A percentile compares a stretch with the other conserved stretches of the same genome.
Conservation (phyloP, 768 basidiomycete species). For the Boletus sp. region DNA sequence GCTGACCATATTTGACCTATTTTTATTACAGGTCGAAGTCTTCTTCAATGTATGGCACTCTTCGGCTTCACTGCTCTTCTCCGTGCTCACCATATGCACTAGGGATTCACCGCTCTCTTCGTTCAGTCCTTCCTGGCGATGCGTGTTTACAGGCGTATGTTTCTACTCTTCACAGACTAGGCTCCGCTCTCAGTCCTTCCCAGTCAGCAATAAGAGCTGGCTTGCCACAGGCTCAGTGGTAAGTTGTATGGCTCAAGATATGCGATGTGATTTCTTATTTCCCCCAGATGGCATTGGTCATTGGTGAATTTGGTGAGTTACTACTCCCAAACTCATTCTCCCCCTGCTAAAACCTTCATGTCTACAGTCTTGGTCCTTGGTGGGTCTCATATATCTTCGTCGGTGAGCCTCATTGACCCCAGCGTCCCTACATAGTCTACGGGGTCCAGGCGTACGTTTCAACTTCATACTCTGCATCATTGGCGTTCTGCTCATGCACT, state of each 20-base stretch:
- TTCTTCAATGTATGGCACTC: slow-evolving; percentile 45
- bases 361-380: slow-evolving; percentile 34
- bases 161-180: neutral
- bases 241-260: neutral
- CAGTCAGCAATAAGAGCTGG: slow-evolving; percentile 52
- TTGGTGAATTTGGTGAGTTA: slow-evolving; percentile 41
- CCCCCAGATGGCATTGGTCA: slow-evolving; percentile 33
- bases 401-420: slow-evolving; percentile 4
- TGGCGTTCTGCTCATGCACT: slow-evolving; percentile 4
- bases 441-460: slow-evolving; percentile 35
- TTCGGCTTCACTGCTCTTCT: neutral
- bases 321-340: no score
- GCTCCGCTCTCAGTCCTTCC: slow-evolving; percentile 9
- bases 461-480: neutral
- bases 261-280: neutral
- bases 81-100: neutral
- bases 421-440: slow-evolving; percentile 32
- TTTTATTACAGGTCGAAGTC: slow-evolving; percentile 44
- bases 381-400: slow-evolving; percentile 17
- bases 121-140: slow-evolving; percentile 58
- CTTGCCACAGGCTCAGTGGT: slow-evolving; percentile 40
- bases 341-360: slow-evolving; percentile 8
- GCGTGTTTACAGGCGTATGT: slow-evolving; percentile 52
- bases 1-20: neutral
- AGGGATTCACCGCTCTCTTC: slow-evolving; percentile 49